Base-by-base conservation (phyloP, 2,329 filamentous ascomycete genomes). In the Calycina herbarum region DNA sequence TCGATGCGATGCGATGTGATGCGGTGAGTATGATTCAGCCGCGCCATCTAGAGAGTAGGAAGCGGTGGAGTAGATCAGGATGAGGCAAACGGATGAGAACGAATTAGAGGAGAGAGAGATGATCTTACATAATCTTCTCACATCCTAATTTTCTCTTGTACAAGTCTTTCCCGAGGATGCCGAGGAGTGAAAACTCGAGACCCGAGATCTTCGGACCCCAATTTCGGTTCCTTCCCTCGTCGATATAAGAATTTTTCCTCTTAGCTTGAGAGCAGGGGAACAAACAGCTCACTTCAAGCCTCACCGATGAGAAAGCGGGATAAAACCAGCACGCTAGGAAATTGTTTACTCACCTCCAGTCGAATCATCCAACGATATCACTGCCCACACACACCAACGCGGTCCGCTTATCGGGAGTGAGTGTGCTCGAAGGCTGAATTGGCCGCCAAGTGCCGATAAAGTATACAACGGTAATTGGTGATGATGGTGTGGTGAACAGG, bases 301-400 rank as follows among this genome's bases (percentile, higher is more conserved):
- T 51, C 58, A 27, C 54, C 15, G 57, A 24, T 27, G 33, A 61
- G 17, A 38, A 31, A n/a, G n/a, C n/a, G n/a, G n/a, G n/a, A n/a
- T n/a, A n/a, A n/a, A n/a, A n/a, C 51, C 58, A 57, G 29, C 3
- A 8, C 13, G 13, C 42, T 48, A 20, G 33, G 35, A 31, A 5
- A 31, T 31, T 31, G 3, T 31, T 31, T 5, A 31, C 29, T 5
- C 5, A 2, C 5, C 29, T 31, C 29, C 2, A 31, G 3, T 3
- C 5, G 38, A 24, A 54, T 35, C 33, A 42, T 66, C 64, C 58
- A 66, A 8, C 62, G 54, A 57, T 27, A 13, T 62, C 45, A 60
- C 64, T 66, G 64, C 64, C 64, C 64, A 66, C 64, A 59, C 64
- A 62, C 59, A 59, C 59, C 24, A 33, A 33, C 5, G 5, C 31